A percentile compares a stretch with the other conserved stretches of the same genome.
phyloP scores from a whole-genome alignment of 176 grass and related monocot genomes.

The Rhynchospora pubera region DNA sequence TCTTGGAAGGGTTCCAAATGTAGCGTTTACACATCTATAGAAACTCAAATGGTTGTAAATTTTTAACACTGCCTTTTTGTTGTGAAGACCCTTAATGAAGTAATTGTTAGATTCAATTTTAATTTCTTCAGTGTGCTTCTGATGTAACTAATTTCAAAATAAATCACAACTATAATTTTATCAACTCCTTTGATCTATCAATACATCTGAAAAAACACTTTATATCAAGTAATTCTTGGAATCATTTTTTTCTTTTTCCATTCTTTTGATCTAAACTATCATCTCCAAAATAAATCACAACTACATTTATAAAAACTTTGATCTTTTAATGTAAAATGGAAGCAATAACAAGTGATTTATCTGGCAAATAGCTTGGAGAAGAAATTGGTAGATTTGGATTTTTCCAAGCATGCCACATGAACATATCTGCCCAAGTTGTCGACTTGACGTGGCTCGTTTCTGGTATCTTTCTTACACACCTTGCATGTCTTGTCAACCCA shows the following conservation, averaged over 20 bases:
- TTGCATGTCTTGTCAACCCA: conserved; percentile 99
- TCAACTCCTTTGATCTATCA: too few species aligned
- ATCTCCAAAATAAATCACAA: background rate
- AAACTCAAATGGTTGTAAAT: conserved; percentile 13
- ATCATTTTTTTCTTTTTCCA: background rate
- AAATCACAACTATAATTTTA: too few species aligned
- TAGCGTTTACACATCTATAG: conserved; percentile 6
- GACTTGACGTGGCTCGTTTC: conserved; percentile 66
- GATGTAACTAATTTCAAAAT: too few species aligned
- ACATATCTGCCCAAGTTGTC: conserved; percentile 87
- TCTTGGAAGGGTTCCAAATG: background rate
- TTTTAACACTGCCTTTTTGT: background rate
- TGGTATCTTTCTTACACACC: conserved; percentile 91
- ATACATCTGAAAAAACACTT: too few species aligned
- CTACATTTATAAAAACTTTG: background rate
- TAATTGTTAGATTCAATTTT: background rate
- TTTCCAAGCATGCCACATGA: conserved; percentile 67
- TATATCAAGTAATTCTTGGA: background rate
- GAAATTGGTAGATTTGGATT: conserved; percentile 63
- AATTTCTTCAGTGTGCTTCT: too few species aligned
- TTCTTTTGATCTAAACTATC: background rate
- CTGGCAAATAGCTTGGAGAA: conserved; percentile 62
- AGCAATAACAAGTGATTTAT: conserved; percentile 30
- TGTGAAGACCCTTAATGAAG: background rate
- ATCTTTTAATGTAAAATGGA: conserved; percentile 16